Conservation (phyloP, 2,329 filamentous ascomycete species). For the Penicillium sp. region DNA sequence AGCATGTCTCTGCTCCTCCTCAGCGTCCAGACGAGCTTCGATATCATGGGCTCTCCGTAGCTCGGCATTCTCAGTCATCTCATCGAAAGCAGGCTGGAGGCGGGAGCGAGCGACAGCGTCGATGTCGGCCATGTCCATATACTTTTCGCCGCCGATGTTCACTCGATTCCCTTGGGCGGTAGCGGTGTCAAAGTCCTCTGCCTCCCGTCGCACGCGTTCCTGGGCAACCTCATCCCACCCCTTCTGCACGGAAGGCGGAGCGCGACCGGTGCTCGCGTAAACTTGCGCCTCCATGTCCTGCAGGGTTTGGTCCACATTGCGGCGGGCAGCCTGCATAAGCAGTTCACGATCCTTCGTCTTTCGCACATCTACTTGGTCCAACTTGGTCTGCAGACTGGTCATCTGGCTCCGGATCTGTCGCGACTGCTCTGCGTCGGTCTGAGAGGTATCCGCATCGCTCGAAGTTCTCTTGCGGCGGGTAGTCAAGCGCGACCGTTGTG, state of each 20-base stretch:
- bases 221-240: conserved; percentile 80
- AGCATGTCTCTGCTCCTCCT: conserved; percentile 63
- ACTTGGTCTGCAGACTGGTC: conserved; percentile 73
- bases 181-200: conserved; percentile 62
- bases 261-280: conserved; percentile 71
- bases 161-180: conserved; percentile 55
- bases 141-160: conserved; percentile 77
- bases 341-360: conserved; percentile 71
- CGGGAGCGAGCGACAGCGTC: conserved; percentile 74
- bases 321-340: conserved; percentile 75
- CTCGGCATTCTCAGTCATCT: conserved; percentile 78
- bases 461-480: conserved; percentile 64
- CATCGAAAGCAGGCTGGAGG: conserved; percentile 79
- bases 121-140: conserved; percentile 74
- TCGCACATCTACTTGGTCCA: conserved; percentile 33
- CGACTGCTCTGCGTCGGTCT: conserved; percentile 67
- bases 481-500: conserved; percentile 49
- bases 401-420: conserved; percentile 75
- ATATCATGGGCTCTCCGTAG: conserved; percentile 67
- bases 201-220: conserved; percentile 64
- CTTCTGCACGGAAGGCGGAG: conserved; percentile 65
- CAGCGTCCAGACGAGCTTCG: conserved; percentile 62
- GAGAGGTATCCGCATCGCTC: conserved; percentile 61
- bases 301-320: conserved; percentile 78
- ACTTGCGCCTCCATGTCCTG: conserved; percentile 80